phyloP scores from a whole-genome alignment of 768 basidiomycete species.

The Boletus rubropictus region DNA sequence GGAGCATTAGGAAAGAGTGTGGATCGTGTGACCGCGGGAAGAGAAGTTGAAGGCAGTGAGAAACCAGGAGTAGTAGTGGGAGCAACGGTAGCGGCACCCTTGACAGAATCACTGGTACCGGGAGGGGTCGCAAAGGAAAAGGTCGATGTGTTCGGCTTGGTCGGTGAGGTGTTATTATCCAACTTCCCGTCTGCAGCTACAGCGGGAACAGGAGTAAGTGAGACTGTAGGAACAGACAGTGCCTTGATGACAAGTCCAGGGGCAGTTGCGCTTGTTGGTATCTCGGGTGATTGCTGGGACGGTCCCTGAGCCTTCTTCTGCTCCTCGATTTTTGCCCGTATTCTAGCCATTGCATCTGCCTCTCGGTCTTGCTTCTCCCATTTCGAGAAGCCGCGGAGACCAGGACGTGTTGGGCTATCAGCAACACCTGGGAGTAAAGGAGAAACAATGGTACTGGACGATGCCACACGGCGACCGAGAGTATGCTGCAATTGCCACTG shows the following conservation, averaged over 20 bases:
- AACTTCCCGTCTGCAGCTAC: slow-evolving; percentile 4
- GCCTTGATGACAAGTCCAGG: slow-evolving; percentile 20
- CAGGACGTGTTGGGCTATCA: slow-evolving; percentile 52
- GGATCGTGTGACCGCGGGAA: slow-evolving; percentile 17
- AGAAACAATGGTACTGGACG: slow-evolving; percentile 27
- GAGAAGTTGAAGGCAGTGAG: slow-evolving; percentile 26
- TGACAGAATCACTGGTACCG: slow-evolving; percentile 6
- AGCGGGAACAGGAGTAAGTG: slow-evolving; percentile 23
- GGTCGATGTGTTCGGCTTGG: slow-evolving; percentile 12
- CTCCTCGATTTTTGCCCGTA: slow-evolving; percentile 50
- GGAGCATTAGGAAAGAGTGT: slow-evolving; percentile 7
- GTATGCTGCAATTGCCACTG: slow-evolving; percentile 29
- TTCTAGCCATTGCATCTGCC: slow-evolving; percentile 69
- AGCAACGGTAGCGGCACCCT: background rate
- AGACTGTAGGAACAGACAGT: slow-evolving; percentile 24
- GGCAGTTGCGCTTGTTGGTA: slow-evolving; percentile 21
- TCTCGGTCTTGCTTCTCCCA: slow-evolving; percentile 87
- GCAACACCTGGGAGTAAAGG: slow-evolving; percentile 31
- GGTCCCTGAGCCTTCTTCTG: slow-evolving; percentile 36
- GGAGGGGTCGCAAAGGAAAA: slow-evolving; percentile 13
- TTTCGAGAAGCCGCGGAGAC: slow-evolving; percentile 55
- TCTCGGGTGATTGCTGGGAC: slow-evolving; percentile 33
- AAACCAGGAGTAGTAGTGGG: slow-evolving; percentile 15
- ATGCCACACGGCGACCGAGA: slow-evolving; percentile 41
- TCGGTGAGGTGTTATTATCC: slow-evolving; percentile 4